These are phyloP conservation scores for Fusarium burgessii DNA, from an alignment of 2,329 filamentous ascomycete species.

Conservation along the genomic window DNA sequence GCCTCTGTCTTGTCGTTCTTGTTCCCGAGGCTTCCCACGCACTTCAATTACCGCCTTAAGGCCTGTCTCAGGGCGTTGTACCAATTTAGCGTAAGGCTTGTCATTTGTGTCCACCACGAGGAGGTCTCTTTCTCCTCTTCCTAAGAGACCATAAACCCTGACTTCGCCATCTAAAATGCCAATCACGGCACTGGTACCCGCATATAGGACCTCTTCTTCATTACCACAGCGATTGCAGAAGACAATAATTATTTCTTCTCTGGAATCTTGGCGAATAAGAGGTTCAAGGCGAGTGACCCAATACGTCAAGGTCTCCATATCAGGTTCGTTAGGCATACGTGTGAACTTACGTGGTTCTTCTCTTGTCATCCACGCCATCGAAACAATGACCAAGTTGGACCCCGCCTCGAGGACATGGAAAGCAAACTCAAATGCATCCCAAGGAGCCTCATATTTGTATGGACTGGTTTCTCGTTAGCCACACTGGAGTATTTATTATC, in stretches of 20 bases:
- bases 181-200: conserved; percentile 79
- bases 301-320: conserved; percentile 79
- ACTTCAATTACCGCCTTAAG: neutral
- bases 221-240: conserved; percentile 77
- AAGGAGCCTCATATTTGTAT: conserved; percentile 55
- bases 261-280: conserved; percentile 62
- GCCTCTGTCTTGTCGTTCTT: neutral
- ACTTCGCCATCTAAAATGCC: conserved; percentile 74
- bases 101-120: conserved; percentile 51
- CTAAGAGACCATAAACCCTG: conserved; percentile 75
- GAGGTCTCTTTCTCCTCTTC: conserved; percentile 76
- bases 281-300: conserved; percentile 81
- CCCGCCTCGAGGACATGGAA: conserved; percentile 67
- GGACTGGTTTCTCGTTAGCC: conserved; percentile 44
- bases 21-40: neutral
- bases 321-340: conserved; percentile 67
- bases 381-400: conserved; percentile 74
- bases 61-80: conserved; percentile 4
- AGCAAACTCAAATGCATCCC: conserved; percentile 58
- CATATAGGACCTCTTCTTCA: conserved; percentile 75
- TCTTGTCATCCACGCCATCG: conserved; percentile 82
- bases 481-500: neutral
- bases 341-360: conserved; percentile 62
- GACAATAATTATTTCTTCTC: conserved; percentile 74
- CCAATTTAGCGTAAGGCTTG: conserved; percentile 1